phyloP scores from a whole-genome alignment of 2,329 filamentous ascomycete species.

The Talaromyces sp. region DNA sequence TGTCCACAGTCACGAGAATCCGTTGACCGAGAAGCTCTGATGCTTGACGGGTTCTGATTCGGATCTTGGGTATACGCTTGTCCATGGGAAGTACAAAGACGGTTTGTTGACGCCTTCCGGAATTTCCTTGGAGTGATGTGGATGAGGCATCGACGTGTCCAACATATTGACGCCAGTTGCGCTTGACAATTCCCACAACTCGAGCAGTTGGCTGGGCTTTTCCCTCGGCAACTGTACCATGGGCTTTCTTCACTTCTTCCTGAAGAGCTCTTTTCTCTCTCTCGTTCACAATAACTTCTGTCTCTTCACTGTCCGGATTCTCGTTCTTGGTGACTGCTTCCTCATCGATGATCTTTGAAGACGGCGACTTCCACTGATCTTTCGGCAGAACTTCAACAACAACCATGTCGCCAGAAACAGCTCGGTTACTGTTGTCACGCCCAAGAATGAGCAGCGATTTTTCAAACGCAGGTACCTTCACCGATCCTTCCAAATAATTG shows the following conservation, averaged over 20 bases:
- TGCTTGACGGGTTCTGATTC: slow-evolving; percentile 86
- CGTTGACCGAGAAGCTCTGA: slow-evolving; percentile 86
- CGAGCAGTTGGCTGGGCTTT: slow-evolving; percentile 84
- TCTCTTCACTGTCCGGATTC: slow-evolving; percentile 78
- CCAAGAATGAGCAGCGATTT: slow-evolving; percentile 85
- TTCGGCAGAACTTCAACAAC: slow-evolving; percentile 90
- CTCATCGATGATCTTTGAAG: slow-evolving; percentile 93
- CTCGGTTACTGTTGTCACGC: slow-evolving; percentile 92
- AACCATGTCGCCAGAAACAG: slow-evolving; percentile 87
- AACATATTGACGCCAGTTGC: slow-evolving; percentile 98
- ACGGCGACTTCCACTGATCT: slow-evolving; percentile 95
- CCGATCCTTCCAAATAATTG: slow-evolving; percentile 93
- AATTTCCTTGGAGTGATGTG: slow-evolving; percentile 68
- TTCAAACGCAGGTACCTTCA: slow-evolving; percentile 85
- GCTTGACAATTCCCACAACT: slow-evolving; percentile 87
- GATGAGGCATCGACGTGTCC: slow-evolving; percentile 90
- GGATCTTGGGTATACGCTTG: slow-evolving; percentile 94
- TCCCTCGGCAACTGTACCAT: slow-evolving; percentile 72
- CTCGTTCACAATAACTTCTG: slow-evolving; percentile 77
- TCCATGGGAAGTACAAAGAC: slow-evolving; percentile 98
- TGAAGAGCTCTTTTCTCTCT: slow-evolving; percentile 82
- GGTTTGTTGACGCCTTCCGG: slow-evolving; percentile 81
- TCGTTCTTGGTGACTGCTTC: slow-evolving; percentile 89
- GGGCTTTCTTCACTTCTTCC: slow-evolving; percentile 84
- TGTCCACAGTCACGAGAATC: slow-evolving; percentile 87